Evolutionary conservation across 768 basidiomycete genomes (phyloP).

Genomic region (Gymnopilus dilepis): DNA sequence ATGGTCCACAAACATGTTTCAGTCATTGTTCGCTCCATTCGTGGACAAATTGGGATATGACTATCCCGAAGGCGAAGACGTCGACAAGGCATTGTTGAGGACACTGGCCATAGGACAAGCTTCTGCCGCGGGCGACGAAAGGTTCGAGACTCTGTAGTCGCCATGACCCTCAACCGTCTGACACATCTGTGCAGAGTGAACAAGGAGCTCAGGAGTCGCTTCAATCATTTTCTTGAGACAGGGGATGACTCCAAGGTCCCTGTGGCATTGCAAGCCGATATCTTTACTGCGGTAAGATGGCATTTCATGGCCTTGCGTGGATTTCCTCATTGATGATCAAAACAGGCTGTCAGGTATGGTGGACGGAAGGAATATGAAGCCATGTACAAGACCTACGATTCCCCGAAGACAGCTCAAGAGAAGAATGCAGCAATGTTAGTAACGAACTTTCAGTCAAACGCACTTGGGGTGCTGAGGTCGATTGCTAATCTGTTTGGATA

Average conservation of each 20-base stretch:
- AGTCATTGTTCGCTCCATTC: slow-evolving; percentile 76
- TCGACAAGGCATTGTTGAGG: slow-evolving; percentile 73
- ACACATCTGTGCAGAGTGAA: slow-evolving; percentile 58
- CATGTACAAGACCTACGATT: slow-evolving; percentile 67
- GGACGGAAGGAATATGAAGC: slow-evolving; percentile 78
- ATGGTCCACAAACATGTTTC: background rate
- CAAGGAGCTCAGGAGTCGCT: slow-evolving; percentile 71
- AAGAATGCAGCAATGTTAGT: slow-evolving; percentile 73
- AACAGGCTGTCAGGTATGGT: slow-evolving; percentile 75
- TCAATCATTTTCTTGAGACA: slow-evolving; percentile 69
- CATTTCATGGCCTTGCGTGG: background rate
- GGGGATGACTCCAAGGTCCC: slow-evolving; percentile 82
- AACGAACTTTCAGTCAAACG: no score
- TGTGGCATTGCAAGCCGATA: slow-evolving; percentile 69
- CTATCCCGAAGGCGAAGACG: slow-evolving; percentile 64
- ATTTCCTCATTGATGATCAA: background rate
- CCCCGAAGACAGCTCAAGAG: slow-evolving; percentile 74
- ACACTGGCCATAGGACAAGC: slow-evolving; percentile 71
- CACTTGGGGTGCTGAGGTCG: background rate
- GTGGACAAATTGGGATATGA: slow-evolving; percentile 83
- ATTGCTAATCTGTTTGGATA: background rate
- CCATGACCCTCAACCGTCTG: background rate
- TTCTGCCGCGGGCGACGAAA: slow-evolving; percentile 32
- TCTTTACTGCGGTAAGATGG: slow-evolving; percentile 50
- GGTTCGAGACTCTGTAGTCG: slow-evolving; percentile 27